Percentiles rank a stretch among this genome's conserved stretches.
phyloP scores from a whole-genome alignment of 1,284 basidiomycete species.

The Fistulinella cinereoalba region DNA sequence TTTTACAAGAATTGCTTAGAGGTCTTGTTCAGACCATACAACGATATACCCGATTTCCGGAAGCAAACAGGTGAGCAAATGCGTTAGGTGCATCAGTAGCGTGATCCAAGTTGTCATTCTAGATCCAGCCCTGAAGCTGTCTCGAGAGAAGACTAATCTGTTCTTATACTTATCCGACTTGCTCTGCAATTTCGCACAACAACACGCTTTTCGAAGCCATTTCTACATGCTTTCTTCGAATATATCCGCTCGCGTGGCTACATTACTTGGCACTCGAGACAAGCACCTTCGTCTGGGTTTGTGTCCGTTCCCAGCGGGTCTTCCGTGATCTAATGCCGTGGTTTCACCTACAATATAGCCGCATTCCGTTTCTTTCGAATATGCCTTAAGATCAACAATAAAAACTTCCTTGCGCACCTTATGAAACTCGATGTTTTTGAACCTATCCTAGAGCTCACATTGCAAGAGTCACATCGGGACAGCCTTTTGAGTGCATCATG shows the following conservation, averaged over 20 bases:
- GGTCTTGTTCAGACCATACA: constrained; percentile 77
- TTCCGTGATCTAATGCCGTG: constrained; percentile 12
- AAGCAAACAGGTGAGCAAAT: constrained; percentile 52
- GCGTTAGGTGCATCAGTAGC: background rate
- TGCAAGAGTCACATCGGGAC: constrained; percentile 81
- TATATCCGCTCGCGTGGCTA: constrained; percentile 70
- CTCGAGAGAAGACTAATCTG: constrained; percentile 73
- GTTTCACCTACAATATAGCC: constrained; percentile 45
- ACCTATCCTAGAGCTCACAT: constrained; percentile 80
- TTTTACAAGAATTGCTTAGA: constrained; percentile 84
- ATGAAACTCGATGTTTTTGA: constrained; percentile 83
- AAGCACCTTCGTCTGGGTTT: constrained; percentile 89
- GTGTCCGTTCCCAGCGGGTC: constrained; percentile 22
- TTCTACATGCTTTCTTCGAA: constrained; percentile 85
- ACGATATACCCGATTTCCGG: constrained; percentile 74
- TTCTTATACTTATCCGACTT: constrained; percentile 87
- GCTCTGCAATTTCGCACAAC: constrained; percentile 82
- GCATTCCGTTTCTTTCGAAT: constrained; percentile 90
- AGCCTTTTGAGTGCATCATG: constrained; percentile 93
- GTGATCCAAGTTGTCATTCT: constrained; percentile 1
- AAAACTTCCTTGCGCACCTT: constrained; percentile 82
- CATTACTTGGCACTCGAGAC: constrained; percentile 79
- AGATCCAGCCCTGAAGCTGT: constrained; percentile 56
- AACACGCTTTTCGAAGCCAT: constrained; percentile 89
- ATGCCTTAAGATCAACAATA: constrained; percentile 82